phyloP scores from a whole-genome alignment of 805 yeast genomes.

The Yarrowia phangngaensis region DNA sequence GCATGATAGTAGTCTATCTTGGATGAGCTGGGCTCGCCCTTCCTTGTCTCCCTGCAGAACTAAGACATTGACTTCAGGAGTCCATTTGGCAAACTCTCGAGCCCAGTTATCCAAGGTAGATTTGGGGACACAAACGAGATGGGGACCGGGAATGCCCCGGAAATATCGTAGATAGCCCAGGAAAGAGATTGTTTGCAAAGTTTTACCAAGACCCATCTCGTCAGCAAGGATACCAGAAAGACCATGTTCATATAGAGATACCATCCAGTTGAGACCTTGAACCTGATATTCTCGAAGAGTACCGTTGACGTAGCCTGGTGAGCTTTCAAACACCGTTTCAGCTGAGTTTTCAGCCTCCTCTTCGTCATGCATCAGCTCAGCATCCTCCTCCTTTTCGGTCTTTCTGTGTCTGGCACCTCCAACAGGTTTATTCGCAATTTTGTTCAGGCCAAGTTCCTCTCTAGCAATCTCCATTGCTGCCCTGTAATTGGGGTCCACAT shows the following conservation, averaged over 20 bases:
- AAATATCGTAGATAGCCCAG: conserved; percentile 79
- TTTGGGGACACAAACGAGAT: conserved; percentile 87
- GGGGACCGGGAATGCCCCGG: conserved; percentile 80
- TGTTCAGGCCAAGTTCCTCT: conserved; percentile 30
- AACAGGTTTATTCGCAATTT: conserved; percentile 40
- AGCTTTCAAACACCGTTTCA: conserved; percentile 69
- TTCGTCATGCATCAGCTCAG: conserved; percentile 71
- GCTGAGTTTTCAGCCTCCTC: conserved; percentile 53
- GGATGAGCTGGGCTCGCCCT: conserved; percentile 58
- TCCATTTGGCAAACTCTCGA: conserved; percentile 90
- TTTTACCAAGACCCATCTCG: conserved; percentile 97
- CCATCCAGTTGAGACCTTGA: conserved; percentile 93
- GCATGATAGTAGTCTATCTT: conserved; percentile 56
- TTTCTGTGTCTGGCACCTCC: conserved; percentile 30
- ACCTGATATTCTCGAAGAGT: conserved; percentile 82
- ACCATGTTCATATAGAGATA: conserved; percentile 76
- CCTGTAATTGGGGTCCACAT: conserved; percentile 57
- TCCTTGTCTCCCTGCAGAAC: conserved; percentile 88
- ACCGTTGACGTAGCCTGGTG: conserved; percentile 75
- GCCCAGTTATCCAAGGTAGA: conserved; percentile 96
- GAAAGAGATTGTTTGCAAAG: conserved; percentile 90
- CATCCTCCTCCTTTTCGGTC: conserved; percentile 72
- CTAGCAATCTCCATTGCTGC: conserved; percentile 31
- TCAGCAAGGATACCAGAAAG: conserved; percentile 93
- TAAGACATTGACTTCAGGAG: conserved; percentile 82